phyloP scores from a whole-genome alignment of 1,284 basidiomycete genomes.

The Boletus semigastroideus region DNA sequence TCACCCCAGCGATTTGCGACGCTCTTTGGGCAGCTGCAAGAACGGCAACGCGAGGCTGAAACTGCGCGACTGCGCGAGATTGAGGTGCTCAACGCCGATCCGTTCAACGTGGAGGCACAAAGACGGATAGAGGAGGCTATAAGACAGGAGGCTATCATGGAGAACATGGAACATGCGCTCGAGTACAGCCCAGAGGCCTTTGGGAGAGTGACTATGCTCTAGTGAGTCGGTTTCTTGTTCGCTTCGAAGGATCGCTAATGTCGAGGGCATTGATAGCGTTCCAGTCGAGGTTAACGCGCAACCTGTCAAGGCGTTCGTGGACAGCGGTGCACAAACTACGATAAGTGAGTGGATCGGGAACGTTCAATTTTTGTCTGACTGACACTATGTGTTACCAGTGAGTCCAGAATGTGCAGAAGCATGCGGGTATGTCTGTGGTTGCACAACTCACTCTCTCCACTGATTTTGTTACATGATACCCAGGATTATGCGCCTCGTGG shows the following conservation, averaged over 20 bases:
- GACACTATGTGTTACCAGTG: slow-evolving; percentile 52
- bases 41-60: slow-evolving; percentile 55
- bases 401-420: slow-evolving; percentile 92
- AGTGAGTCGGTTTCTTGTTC: slow-evolving; percentile 51
- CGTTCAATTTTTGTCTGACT: slow-evolving; percentile 6
- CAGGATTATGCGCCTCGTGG: slow-evolving; percentile 91
- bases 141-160: slow-evolving; percentile 83
- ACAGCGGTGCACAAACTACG: slow-evolving; percentile 95
- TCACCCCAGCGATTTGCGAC: slow-evolving; percentile 74
- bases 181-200: slow-evolving; percentile 94
- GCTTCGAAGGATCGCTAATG: slow-evolving; percentile 13
- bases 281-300: slow-evolving; percentile 90
- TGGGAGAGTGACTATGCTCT: slow-evolving; percentile 95
- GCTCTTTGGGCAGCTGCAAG: slow-evolving; percentile 65
- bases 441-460: neutral
- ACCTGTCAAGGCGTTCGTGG: slow-evolving; percentile 94
- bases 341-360: slow-evolving; percentile 68
- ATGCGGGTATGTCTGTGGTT: slow-evolving; percentile 67
- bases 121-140: slow-evolving; percentile 93
- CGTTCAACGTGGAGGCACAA: slow-evolving; percentile 91
- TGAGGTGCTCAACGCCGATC: slow-evolving; percentile 75
- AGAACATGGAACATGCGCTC: slow-evolving; percentile 90
- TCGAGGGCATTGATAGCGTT: slow-evolving; percentile 47
- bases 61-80: slow-evolving; percentile 63
- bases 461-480: neutral